These are phyloP conservation scores for Saksenaea vasiformis DNA, from an alignment of 371 early-diverging fungal species.

Conservation along the genomic window DNA sequence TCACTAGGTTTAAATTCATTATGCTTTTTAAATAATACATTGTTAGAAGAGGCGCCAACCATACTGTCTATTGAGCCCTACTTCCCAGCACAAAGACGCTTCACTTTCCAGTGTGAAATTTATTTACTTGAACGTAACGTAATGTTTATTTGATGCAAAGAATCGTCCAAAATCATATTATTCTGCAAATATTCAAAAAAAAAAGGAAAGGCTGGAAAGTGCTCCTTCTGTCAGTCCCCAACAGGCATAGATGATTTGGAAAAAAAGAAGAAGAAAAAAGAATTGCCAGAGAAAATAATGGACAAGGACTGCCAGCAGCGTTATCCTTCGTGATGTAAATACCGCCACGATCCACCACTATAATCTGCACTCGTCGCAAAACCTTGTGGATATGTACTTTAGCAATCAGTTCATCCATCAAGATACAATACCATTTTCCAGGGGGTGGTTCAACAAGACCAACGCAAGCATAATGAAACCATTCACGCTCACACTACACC, in stretches of 20 bases:
- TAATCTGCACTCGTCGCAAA: background rate
- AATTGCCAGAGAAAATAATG: background rate
- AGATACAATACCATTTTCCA: slow-evolving; percentile 86
- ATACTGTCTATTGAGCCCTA: no score
- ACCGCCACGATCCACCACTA: background rate
- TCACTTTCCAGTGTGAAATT: no score
- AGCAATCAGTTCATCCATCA: slow-evolving; percentile 17
- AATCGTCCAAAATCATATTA: no score
- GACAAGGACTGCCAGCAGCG: background rate
- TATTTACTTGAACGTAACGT: no score
- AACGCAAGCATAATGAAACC: slow-evolving; percentile 93
- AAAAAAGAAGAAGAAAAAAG: no score
- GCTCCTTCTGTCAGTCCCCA: background rate
- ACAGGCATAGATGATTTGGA: background rate
- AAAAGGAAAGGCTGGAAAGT: no score
- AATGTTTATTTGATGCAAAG: no score
- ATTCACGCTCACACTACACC: slow-evolving; percentile 77
- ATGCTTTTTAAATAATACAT: no score
- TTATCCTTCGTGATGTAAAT: background rate
- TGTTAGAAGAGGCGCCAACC: no score
- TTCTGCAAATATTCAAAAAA: no score
- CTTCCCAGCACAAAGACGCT: no score
- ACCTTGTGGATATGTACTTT: slow-evolving; percentile 31
- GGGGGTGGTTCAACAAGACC: slow-evolving; percentile 76
- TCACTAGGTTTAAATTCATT: no score